Percentiles rank a stretch among this genome's conserved stretches.
These are phyloP conservation scores for Diplosphaera chodatii DNA, from an alignment of 139 green algal genomes.

Conservation along the genomic window DNA sequence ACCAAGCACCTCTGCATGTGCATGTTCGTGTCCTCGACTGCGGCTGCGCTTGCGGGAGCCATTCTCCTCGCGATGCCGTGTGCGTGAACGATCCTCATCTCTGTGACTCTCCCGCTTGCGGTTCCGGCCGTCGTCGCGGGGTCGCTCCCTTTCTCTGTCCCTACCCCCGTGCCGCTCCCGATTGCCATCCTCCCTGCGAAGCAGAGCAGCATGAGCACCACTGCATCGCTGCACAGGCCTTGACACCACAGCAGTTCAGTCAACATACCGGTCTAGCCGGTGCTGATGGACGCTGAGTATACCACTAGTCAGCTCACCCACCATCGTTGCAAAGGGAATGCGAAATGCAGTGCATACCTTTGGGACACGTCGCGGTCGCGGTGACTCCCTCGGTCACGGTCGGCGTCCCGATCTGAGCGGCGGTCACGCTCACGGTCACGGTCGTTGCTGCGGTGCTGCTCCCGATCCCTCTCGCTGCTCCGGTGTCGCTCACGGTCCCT, in stretches of 20 bases:
- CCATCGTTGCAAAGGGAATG: no score
- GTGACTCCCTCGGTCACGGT: not conserved
- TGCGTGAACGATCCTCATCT: no score
- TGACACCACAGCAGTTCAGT: no score
- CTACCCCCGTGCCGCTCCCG: slow-evolving; percentile 4
- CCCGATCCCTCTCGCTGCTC: slow-evolving; percentile 10
- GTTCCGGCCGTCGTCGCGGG: slow-evolving; percentile 7
- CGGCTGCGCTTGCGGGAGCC: not conserved
- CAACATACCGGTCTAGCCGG: no score
- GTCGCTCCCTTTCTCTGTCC: not conserved
- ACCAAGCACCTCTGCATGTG: not conserved
- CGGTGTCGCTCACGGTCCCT: slow-evolving; percentile 16
- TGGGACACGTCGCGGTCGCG: not conserved
- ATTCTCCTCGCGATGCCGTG: slow-evolving; percentile 4
- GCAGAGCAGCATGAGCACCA: no score
- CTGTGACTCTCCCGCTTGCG: no score
- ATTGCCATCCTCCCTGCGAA: not conserved
- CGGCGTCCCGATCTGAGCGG: slow-evolving; percentile 1
- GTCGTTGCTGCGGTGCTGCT: slow-evolving; percentile 4
- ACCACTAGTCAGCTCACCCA: no score
- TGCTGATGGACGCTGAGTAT: no score
- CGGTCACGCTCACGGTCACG: slow-evolving; percentile 10
- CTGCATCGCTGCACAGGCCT: no score
- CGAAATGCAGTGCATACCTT: slow-evolving; percentile 3
- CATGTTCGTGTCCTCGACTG: not conserved